These are phyloP conservation scores for Schizopora paradoxa DNA, from an alignment of 1,284 basidiomycete species.

Conservation along the genomic window DNA sequence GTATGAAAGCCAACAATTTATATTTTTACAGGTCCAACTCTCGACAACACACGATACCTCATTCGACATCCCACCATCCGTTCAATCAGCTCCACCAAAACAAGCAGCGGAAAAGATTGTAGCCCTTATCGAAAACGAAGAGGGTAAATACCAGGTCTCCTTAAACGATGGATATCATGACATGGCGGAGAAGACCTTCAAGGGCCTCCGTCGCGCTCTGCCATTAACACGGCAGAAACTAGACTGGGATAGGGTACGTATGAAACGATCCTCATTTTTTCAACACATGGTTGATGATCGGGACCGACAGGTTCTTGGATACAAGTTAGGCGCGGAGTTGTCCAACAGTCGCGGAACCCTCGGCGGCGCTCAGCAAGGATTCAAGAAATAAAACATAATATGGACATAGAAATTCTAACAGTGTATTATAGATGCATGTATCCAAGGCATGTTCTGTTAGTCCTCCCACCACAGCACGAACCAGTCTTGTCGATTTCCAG, in stretches of 20 bases:
- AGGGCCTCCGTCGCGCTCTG: constrained; percentile 79
- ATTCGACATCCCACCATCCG: constrained; percentile 56
- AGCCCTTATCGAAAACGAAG: constrained; percentile 75
- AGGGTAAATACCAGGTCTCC: constrained; percentile 70
- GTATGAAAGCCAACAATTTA: no score
- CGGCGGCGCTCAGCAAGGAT: no score
- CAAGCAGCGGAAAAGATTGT: constrained; percentile 69
- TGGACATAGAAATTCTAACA: no score
- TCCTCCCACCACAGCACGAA: no score
- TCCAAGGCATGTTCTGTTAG: no score
- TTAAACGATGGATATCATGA: constrained; percentile 78
- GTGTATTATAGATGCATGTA: no score
- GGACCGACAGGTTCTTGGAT: constrained; percentile 63
- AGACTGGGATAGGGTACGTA: constrained; percentile 87
- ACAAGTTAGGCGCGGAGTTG: constrained; percentile 82
- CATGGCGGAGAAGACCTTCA: constrained; percentile 90
- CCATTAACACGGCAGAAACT: constrained; percentile 91
- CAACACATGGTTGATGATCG: background rate
- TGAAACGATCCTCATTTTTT: background rate
- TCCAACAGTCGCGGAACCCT: constrained; percentile 65
- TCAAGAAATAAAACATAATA: no score
- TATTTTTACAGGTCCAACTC: constrained; percentile 73
- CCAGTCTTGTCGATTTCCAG: no score
- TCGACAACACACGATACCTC: constrained; percentile 66
- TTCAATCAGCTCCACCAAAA: constrained; percentile 43